Evolutionary conservation across 805 yeast genomes (phyloP).

Genomic region (Schizosaccharomyces cryophilus): DNA sequence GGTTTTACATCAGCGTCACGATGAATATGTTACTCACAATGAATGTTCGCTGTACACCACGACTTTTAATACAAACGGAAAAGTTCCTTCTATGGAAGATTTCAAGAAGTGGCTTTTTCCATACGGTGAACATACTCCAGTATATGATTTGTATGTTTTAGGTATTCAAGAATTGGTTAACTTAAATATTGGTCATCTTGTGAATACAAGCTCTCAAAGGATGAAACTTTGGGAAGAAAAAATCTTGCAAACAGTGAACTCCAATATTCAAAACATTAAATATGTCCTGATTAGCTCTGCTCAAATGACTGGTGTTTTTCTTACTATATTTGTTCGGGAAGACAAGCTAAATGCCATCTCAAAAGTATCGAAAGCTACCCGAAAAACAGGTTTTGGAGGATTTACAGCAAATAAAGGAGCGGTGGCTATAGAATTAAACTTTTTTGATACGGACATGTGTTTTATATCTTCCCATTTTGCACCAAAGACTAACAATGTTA

Average conservation of each 20-base stretch:
- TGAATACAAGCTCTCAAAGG: not conserved
- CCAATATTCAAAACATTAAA: not conserved
- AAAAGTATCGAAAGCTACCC: not conserved
- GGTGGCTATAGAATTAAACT: not conserved
- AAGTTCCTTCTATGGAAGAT: not conserved
- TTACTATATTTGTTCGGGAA: not conserved
- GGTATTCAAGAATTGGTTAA: not conserved
- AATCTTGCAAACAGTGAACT: not conserved
- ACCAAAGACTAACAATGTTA: not conserved
- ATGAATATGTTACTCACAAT: not conserved
- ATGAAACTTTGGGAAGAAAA: not conserved
- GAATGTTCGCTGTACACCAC: not conserved
- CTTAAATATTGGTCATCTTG: not conserved
- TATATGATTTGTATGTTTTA: not conserved
- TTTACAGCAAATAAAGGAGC: not conserved
- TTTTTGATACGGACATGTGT: not conserved
- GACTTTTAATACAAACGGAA: not conserved
- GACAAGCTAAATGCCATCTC: not conserved
- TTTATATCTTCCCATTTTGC: not conserved
- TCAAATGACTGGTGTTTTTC: not conserved
- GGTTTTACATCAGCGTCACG: not conserved
- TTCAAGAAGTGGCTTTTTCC: not conserved
- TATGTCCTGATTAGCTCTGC: not conserved
- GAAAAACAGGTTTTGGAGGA: not conserved
- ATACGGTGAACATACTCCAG: not conserved